Percentiles rank a stretch among this genome's conserved stretches.
Evolutionary conservation across 495 filamentous ascomycete genomes (phyloP).

Genomic region (Penicillium cosmopolitanum): DNA sequence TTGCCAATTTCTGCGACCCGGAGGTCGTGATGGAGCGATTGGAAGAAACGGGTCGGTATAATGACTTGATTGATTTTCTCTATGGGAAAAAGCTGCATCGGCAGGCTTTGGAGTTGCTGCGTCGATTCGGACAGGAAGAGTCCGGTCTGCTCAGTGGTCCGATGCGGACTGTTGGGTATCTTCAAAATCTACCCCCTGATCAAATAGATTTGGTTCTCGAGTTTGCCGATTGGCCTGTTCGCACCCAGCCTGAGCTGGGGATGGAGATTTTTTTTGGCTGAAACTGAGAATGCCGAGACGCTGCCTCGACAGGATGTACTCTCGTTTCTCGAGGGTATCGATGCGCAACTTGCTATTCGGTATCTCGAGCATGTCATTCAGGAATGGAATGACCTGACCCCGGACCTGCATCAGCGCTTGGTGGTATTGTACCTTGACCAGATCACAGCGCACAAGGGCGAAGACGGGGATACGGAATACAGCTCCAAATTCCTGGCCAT

Average conservation of each 20-base stretch:
- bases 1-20: conserved; percentile 96
- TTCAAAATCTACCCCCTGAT: conserved; percentile 84
- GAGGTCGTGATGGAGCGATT: conserved; percentile 92
- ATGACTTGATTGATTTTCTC: conserved; percentile 94
- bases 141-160: conserved; percentile 62
- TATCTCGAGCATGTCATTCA: conserved; percentile 93
- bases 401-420: conserved; percentile 84
- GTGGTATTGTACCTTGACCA: conserved; percentile 73
- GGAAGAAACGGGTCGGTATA: conserved; percentile 85
- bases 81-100: conserved; percentile 93
- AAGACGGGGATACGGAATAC: conserved; percentile 42
- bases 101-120: conserved; percentile 80
- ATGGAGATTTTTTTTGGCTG: conserved; percentile 97
- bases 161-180: conserved; percentile 81
- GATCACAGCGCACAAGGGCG: conserved; percentile 49
- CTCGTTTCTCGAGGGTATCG: conserved; percentile 69
- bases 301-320: conserved; percentile 77
- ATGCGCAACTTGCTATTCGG: conserved; percentile 68
- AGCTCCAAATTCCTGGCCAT: conserved; percentile 65
- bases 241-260: conserved; percentile 69
- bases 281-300: conserved; percentile 93
- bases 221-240: conserved; percentile 86
- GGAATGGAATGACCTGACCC: conserved; percentile 82
- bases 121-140: conserved; percentile 78
- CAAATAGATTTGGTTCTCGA: conserved; percentile 91